Conservation (phyloP, 2,329 filamentous ascomycete genomes). For the Paraconiothyrium sp. region DNA sequence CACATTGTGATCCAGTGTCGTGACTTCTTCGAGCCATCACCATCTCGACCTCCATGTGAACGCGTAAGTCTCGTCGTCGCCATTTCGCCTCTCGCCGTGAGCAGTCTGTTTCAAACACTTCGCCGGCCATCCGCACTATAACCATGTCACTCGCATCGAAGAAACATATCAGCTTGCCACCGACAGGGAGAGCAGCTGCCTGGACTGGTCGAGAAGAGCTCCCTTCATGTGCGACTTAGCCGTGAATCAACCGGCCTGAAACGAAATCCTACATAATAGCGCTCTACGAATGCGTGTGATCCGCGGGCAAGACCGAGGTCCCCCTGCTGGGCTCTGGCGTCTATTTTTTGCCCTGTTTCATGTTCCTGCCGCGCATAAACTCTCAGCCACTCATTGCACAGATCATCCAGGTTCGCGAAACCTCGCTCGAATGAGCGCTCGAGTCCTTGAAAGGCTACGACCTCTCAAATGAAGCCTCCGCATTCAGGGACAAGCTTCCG, state of each 20-base stretch:
- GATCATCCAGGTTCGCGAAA: constrained; percentile 13
- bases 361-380: constrained; percentile 5
- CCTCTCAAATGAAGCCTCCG: constrained; percentile 14
- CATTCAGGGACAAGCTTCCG: constrained; percentile 2
- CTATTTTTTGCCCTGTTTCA: constrained; percentile 21
- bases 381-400: constrained; percentile 17
- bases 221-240: constrained; percentile 6
- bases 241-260: constrained; percentile 8
- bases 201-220: constrained; percentile 3
- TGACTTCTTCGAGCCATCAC: not conserved
- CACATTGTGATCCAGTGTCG: not conserved
- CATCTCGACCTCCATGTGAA: not conserved
- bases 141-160: not conserved
- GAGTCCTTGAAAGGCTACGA: not conserved
- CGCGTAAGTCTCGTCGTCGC: not conserved
- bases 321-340: constrained; percentile 14
- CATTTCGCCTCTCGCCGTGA: not conserved
- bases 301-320: not conserved
- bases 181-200: constrained; percentile 2
- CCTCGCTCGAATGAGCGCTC: constrained; percentile 15
- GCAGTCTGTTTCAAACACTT: not conserved
- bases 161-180: not conserved
- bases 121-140: not conserved
- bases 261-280: not conserved
- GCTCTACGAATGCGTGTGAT: not conserved